These are phyloP conservation scores for Pichia exigua DNA, from an alignment of 805 yeast species.

Conservation along the genomic window DNA sequence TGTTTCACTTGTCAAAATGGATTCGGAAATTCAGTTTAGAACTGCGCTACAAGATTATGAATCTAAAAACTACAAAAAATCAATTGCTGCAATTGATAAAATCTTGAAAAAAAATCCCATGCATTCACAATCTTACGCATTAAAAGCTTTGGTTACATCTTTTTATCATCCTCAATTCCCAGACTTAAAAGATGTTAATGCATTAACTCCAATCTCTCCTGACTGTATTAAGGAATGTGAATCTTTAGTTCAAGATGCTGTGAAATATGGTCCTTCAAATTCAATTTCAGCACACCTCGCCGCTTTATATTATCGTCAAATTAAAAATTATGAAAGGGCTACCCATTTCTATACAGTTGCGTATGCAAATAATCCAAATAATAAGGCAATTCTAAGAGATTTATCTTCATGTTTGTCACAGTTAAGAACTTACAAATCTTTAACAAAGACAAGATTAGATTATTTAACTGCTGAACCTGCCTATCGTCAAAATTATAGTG, in stretches of 20 bases:
- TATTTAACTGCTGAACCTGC: conserved; percentile 72
- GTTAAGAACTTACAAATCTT: conserved; percentile 58
- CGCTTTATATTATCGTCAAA: conserved; percentile 72
- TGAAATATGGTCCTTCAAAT: conserved; percentile 49
- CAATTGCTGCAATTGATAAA: conserved; percentile 67
- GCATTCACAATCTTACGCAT: conserved; percentile 74
- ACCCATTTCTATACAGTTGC: conserved; percentile 72
- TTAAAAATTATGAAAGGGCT: conserved; percentile 66
- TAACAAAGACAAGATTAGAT: conserved; percentile 55
- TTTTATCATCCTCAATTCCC: conserved; percentile 9
- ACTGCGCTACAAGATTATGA: conserved; percentile 83
- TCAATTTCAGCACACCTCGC: conserved; percentile 77
- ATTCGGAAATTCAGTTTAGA: conserved; percentile 41
- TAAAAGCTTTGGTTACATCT: conserved; percentile 63
- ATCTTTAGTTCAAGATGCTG: conserved; percentile 50
- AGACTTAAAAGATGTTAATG: conserved; percentile 7
- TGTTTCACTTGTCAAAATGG: not conserved
- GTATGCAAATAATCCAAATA: conserved; percentile 66
- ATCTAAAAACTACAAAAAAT: conserved; percentile 76
- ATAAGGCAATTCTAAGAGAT: conserved; percentile 75
- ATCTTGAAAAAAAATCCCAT: conserved; percentile 66
- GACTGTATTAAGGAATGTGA: conserved; percentile 55
- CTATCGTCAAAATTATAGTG: conserved; percentile 85
- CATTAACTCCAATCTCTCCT: conserved; percentile 40
- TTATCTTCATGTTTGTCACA: conserved; percentile 75